Evolutionary conservation across 2,329 filamentous ascomycete species (phyloP), one percentile per base, ranked within the genome.

Genomic region (Pleomassaria siparia): DNA sequence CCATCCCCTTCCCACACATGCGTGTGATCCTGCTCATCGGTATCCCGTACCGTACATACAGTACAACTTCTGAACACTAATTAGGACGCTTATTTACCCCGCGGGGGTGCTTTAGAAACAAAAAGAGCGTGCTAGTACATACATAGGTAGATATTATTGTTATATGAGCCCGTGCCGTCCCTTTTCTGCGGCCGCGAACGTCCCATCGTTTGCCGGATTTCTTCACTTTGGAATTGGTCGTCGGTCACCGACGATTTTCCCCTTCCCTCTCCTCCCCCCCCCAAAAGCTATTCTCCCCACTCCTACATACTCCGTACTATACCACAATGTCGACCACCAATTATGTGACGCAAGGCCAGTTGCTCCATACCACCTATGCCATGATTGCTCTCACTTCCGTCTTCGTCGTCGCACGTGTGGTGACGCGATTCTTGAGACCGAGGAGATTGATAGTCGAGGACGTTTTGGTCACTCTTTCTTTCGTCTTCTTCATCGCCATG

Each of bases 401-500:
- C 13, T 47, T 60, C 25, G 61, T 22, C 12, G 20, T 46, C 22
- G 26, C 37, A 8, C 44, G 37, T 6, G 20, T 46, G 7, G 26
- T 20, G 15, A 33, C 26, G n/a, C 26, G 26, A 8, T n/a, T 46
- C 2, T 8, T 26, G 28, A 25, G 28, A 10, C 35, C 21, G 15
- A 46, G 41, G 37, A n/a, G 4, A 28, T 13, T 41, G 20, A 18
- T 20, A 12, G 18, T 18, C 2, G 37, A 46, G 13, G 43, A 45
- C 24, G 39, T 45, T 15, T 47, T 69, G 12, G 51, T 72, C 20
- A 53, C 58, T 10, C 24, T 65, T 1, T 59, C 62, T 2, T 56
- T 58, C 24, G 56, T 62, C 15, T 67, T 69, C 47, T 61, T 70
- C 48, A 40, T 63, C 29, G 39, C 46, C 12, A 51, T 64, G 22